phyloP scores from a whole-genome alignment of 176 grass and related monocot species.

The Oryza australiensis region DNA sequence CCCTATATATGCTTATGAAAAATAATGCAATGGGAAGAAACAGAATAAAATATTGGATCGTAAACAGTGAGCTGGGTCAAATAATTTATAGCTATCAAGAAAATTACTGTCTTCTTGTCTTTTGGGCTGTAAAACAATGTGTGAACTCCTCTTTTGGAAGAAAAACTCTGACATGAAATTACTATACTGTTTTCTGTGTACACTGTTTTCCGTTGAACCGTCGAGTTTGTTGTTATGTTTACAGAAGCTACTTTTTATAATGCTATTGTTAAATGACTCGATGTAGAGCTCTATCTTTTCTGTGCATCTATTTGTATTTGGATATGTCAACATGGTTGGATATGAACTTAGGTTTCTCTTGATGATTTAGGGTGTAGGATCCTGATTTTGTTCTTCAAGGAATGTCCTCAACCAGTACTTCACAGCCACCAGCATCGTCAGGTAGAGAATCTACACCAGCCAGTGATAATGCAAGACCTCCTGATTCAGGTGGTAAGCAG shows the following conservation, averaged over 20 bases:
- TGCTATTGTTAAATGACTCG: neutral
- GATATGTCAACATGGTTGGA: conserved; percentile 5
- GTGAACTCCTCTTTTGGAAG: neutral
- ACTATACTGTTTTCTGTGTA: neutral
- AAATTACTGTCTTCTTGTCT: neutral
- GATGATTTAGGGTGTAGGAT: conserved; percentile 44
- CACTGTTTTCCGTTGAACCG: neutral
- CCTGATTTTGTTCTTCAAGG: conserved; percentile 60
- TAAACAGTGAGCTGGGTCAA: neutral
- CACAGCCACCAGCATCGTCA: conserved; percentile 49
- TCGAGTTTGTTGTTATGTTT: neutral
- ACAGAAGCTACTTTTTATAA: neutral
- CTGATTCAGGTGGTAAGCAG: conserved; percentile 57
- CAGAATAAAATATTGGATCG: neutral
- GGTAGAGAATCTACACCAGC: conserved; percentile 51
- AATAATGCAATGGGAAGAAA: neutral
- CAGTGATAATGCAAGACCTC: conserved; percentile 58
- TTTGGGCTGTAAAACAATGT: neutral
- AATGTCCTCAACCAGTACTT: conserved; percentile 68
- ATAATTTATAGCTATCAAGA: neutral
- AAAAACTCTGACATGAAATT: neutral
- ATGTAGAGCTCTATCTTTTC: neutral
- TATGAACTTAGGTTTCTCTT: conserved; percentile 31
- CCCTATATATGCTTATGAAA: neutral
- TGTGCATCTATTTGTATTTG: conserved; percentile 19